phyloP scores from a whole-genome alignment of 23 red algal species.

The Gracilaria vermiculophylla region DNA sequence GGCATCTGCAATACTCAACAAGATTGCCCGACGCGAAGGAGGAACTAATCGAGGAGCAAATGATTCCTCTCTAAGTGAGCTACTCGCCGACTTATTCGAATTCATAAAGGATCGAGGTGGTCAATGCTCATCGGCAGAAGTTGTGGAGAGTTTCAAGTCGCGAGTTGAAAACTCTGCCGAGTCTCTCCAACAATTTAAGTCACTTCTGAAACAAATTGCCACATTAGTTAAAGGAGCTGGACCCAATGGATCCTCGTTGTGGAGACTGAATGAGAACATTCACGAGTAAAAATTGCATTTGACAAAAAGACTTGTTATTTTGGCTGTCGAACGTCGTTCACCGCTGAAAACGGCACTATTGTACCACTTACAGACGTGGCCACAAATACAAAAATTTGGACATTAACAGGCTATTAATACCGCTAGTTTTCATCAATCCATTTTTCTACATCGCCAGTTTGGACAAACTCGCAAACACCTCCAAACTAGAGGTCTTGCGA shows the following conservation, averaged over 20 bases:
- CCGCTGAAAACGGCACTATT: too few species aligned
- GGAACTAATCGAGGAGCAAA: not conserved
- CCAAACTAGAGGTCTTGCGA: too few species aligned
- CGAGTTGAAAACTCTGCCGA: constrained; percentile 24
- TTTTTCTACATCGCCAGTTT: too few species aligned
- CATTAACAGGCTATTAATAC: too few species aligned
- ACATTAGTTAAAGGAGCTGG: constrained; percentile 47
- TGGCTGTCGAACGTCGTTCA: too few species aligned
- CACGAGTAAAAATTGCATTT: not conserved
- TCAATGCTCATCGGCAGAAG: constrained; percentile 26
- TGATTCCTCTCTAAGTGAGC: not conserved
- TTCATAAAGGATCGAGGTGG: constrained; percentile 43
- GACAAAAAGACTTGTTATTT: too few species aligned
- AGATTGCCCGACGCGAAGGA: constrained; percentile 47
- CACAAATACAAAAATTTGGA: too few species aligned
- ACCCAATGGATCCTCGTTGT: constrained; percentile 29
- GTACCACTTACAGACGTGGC: too few species aligned
- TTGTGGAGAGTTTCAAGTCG: constrained; percentile 42
- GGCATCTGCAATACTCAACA: constrained; percentile 34
- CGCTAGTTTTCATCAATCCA: too few species aligned
- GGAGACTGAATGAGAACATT: constrained; percentile 29
- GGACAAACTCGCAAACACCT: too few species aligned
- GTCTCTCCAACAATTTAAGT: constrained; percentile 50
- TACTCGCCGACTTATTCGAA: constrained; percentile 40
- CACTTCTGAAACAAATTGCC: constrained; percentile 60